Conservation (phyloP, 768 basidiomycete species). For the Hemileccinum impolitum region DNA sequence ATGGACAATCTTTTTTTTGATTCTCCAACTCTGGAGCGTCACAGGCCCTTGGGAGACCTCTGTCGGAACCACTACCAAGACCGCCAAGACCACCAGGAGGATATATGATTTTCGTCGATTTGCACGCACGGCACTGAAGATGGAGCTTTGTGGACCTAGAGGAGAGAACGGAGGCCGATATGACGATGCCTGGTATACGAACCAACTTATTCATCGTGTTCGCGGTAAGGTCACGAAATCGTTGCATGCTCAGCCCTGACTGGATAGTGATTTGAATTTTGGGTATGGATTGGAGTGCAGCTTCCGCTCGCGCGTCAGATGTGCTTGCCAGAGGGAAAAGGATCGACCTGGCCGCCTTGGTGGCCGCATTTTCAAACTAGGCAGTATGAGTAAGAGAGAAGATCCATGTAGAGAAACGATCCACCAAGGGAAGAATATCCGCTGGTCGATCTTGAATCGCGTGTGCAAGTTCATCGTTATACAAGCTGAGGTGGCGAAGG, state of each 20-base stretch:
- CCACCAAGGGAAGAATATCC: slow-evolving; percentile 83
- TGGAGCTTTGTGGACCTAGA: slow-evolving; percentile 91
- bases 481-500: slow-evolving; percentile 71
- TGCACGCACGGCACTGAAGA: slow-evolving; percentile 90
- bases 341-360: slow-evolving; percentile 78
- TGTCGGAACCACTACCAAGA: slow-evolving; percentile 80
- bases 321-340: slow-evolving; percentile 73
- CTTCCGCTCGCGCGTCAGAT: slow-evolving; percentile 43
- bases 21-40: slow-evolving; percentile 76
- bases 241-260: slow-evolving; percentile 90
- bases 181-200: slow-evolving; percentile 96
- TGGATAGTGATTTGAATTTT: slow-evolving; percentile 84
- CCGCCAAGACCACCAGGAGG: slow-evolving; percentile 81
- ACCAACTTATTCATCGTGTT: slow-evolving; percentile 95
- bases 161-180: slow-evolving; percentile 91
- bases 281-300: slow-evolving; percentile 50
- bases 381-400: background rate
- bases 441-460: slow-evolving; percentile 85
- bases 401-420: slow-evolving; percentile 19
- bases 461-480: slow-evolving; percentile 93
- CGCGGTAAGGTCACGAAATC: slow-evolving; percentile 91
- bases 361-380: slow-evolving; percentile 90
- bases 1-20: slow-evolving; percentile 91
- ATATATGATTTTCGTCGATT: slow-evolving; percentile 72
- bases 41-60: slow-evolving; percentile 83